phyloP scores from a whole-genome alignment of 2,329 filamentous ascomycete species.

The Penicillium expansum region DNA sequence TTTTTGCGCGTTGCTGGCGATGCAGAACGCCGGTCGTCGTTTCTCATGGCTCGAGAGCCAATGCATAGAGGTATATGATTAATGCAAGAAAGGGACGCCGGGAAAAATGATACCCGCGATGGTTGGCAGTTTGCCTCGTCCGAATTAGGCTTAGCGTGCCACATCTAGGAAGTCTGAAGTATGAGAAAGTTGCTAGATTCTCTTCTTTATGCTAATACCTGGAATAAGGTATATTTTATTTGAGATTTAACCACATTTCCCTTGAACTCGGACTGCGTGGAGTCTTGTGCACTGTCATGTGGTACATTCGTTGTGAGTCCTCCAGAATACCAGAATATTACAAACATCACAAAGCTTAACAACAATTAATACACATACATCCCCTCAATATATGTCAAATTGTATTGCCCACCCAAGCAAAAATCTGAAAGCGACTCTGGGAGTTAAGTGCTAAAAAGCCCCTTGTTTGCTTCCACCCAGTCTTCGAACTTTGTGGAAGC shows the following conservation, averaged over 20 bases:
- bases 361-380: not conserved
- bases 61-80: not conserved
- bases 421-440: not conserved
- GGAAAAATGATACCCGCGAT: not conserved
- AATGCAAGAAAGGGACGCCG: not conserved
- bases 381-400: not conserved
- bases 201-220: not conserved
- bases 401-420: not conserved
- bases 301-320: too few species aligned
- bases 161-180: not conserved
- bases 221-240: not conserved
- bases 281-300: not conserved
- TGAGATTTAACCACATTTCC: not conserved
- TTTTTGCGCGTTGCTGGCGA: conserved; percentile 35
- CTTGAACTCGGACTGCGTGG: not conserved
- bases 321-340: not conserved
- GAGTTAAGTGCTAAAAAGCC: not conserved
- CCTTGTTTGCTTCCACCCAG: not conserved
- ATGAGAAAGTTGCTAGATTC: not conserved
- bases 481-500: not conserved
- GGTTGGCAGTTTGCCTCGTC: not conserved
- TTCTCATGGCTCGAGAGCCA: conserved; percentile 13
- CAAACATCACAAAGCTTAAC: not conserved
- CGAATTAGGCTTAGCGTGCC: conserved; percentile 5
- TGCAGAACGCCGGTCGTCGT: conserved; percentile 20